These are phyloP conservation scores for Kwoniella sp. DNA, from an alignment of 768 basidiomycete genomes.

Conservation along the genomic window DNA sequence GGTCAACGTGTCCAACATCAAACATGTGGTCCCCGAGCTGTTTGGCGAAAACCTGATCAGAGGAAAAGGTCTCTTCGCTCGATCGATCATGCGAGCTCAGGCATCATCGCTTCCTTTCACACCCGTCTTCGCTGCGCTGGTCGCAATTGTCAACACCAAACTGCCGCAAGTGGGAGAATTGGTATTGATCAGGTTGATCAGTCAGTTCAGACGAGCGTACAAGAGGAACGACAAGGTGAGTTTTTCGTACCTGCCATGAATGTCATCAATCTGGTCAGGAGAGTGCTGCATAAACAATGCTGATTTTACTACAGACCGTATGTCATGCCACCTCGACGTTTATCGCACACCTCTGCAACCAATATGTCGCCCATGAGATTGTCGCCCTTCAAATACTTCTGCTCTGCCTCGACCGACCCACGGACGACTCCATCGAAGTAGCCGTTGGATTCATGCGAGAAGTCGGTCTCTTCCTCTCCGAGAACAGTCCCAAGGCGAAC, in stretches of 20 bases:
- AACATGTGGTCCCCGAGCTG: constrained; percentile 83
- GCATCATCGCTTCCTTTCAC: constrained; percentile 96
- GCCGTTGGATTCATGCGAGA: constrained; percentile 97
- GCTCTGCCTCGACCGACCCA: constrained; percentile 90
- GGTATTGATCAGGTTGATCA: constrained; percentile 80
- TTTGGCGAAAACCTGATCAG: constrained; percentile 92
- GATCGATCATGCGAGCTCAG: constrained; percentile 98
- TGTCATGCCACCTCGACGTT: constrained; percentile 93
- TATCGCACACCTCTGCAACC: constrained; percentile 85
- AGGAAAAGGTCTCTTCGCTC: constrained; percentile 85
- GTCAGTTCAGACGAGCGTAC: constrained; percentile 91
- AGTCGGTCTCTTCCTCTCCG: constrained; percentile 89
- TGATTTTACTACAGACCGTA: constrained; percentile 65
- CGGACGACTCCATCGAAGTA: constrained; percentile 97
- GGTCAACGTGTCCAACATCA: constrained; percentile 95
- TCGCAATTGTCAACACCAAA: constrained; percentile 95
- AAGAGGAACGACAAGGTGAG: constrained; percentile 96
- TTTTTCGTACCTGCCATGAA: too few relatives aligned
- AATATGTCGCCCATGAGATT: constrained; percentile 88
- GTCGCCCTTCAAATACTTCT: constrained; percentile 93
- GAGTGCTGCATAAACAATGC: too few relatives aligned
- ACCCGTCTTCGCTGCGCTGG: constrained; percentile 90
- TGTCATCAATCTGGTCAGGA: too few relatives aligned
- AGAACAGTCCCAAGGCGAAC: constrained; percentile 92
- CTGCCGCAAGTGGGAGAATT: constrained; percentile 94